These are phyloP conservation scores for Cladosporium sp. DNA, from an alignment of 2,329 filamentous ascomycete species.

Conservation along the genomic window DNA sequence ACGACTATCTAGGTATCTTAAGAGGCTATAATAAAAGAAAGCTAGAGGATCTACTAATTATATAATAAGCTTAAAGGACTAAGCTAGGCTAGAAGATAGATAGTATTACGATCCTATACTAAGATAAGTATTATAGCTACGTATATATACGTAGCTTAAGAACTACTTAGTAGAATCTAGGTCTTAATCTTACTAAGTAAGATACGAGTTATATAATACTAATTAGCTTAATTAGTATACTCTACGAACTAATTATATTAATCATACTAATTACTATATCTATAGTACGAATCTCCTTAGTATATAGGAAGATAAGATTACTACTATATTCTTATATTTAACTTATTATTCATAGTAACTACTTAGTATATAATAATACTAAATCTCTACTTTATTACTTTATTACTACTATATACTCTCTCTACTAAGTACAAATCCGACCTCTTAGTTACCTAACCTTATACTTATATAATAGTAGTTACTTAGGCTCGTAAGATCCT, in stretches of 20 bases:
- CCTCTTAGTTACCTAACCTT: neutral
- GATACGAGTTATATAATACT: neutral
- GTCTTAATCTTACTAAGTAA: too few species aligned
- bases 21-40: neutral
- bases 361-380: neutral
- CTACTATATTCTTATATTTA: neutral
- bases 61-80: neutral
- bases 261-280: neutral
- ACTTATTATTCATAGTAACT: slow-evolving; percentile 9
- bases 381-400: neutral
- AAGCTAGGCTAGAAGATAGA: slow-evolving; percentile 3
- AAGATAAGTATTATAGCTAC: neutral
- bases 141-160: neutral
- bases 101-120: slow-evolving; percentile 1
- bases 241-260: neutral
- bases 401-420: neutral
- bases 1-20: neutral
- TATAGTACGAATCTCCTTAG: slow-evolving; percentile 9
- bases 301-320: slow-evolving; percentile 6
- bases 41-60: neutral
- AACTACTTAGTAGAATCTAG: neutral
- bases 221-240: neutral
- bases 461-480: too few species aligned
- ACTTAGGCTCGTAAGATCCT: too few species aligned
- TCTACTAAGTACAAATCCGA: neutral